Percentiles rank a stretch among this genome's conserved stretches.
Evolutionary conservation across 768 basidiomycete species (phyloP).

Genomic region (Hygrocybe punicea): DNA sequence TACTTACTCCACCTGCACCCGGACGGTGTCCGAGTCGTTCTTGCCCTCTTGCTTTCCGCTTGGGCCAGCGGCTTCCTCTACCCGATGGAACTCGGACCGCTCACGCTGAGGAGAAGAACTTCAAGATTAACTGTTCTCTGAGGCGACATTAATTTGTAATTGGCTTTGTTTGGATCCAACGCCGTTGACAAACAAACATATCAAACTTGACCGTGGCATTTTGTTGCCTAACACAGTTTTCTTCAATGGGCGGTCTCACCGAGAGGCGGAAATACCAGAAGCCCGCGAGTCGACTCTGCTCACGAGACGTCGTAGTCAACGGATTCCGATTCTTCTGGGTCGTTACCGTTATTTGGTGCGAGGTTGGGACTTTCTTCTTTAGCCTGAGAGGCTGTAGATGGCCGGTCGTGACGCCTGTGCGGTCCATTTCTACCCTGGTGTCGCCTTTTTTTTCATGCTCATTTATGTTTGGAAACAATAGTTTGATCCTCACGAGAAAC

Average conservation of each 20-base stretch:
- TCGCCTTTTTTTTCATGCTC: neutral
- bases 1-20: too few relatives aligned
- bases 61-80: too few relatives aligned
- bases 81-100: too few relatives aligned
- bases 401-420: constrained; percentile 43
- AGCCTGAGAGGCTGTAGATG: constrained; percentile 57
- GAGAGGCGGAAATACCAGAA: constrained; percentile 21
- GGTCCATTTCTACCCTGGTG: constrained; percentile 11
- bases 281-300: constrained; percentile 18
- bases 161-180: too few relatives aligned
- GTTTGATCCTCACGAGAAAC: constrained; percentile 18
- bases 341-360: constrained; percentile 60
- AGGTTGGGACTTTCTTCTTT: constrained; percentile 58
- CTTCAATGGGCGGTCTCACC: constrained; percentile 2
- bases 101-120: too few relatives aligned
- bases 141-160: too few relatives aligned
- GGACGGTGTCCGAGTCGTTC: too few relatives aligned
- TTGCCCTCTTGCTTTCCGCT: too few relatives aligned
- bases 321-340: constrained; percentile 53
- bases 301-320: constrained; percentile 37
- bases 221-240: neutral
- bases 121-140: too few relatives aligned
- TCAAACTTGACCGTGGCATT: too few relatives aligned
- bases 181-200: neutral
- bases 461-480: constrained; percentile 3